Evolutionary conservation across 805 yeast genomes (phyloP).

Genomic region (Brettanomyces bruxellensis): DNA sequence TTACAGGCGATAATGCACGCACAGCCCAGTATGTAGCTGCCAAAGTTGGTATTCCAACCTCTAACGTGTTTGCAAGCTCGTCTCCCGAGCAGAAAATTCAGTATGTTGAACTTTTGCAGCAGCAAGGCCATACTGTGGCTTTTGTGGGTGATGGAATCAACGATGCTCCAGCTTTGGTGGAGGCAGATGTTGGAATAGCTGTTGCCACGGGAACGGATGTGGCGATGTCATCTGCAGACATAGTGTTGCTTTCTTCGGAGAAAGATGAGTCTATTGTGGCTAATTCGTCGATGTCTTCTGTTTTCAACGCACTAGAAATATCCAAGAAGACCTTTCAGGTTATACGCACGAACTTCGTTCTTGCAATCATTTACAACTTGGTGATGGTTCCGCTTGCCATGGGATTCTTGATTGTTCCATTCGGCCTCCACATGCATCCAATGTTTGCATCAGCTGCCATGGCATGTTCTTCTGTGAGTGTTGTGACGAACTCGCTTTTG

Average conservation of each 20-base stretch:
- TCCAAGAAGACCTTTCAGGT: constrained; percentile 61
- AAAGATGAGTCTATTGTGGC: constrained; percentile 6
- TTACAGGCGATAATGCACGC: constrained; percentile 73
- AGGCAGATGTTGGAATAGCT: constrained; percentile 85
- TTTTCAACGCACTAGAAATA: constrained; percentile 56
- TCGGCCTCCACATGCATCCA: constrained; percentile 72
- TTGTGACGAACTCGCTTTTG: constrained; percentile 68
- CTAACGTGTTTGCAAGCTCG: constrained; percentile 65
- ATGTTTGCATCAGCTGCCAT: constrained; percentile 85
- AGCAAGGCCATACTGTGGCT: constrained; percentile 42
- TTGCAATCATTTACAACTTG: constrained; percentile 81
- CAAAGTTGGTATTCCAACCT: constrained; percentile 54
- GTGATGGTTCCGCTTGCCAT: constrained; percentile 90
- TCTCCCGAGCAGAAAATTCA: constrained; percentile 71
- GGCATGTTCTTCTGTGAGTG: constrained; percentile 90
- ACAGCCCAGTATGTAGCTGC: constrained; percentile 60
- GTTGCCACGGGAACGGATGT: constrained; percentile 90
- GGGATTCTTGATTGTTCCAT: constrained; percentile 74
- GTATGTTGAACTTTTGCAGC: constrained; percentile 50
- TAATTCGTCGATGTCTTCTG: constrained; percentile 32
- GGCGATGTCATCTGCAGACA: constrained; percentile 94
- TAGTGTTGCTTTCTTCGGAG: constrained; percentile 54
- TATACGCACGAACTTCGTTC: constrained; percentile 72
- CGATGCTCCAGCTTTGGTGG: constrained; percentile 92
- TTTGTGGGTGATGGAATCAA: constrained; percentile 98